Conservation (phyloP, 139 green algal genomes). For the Zygnema circumcarinatum region DNA sequence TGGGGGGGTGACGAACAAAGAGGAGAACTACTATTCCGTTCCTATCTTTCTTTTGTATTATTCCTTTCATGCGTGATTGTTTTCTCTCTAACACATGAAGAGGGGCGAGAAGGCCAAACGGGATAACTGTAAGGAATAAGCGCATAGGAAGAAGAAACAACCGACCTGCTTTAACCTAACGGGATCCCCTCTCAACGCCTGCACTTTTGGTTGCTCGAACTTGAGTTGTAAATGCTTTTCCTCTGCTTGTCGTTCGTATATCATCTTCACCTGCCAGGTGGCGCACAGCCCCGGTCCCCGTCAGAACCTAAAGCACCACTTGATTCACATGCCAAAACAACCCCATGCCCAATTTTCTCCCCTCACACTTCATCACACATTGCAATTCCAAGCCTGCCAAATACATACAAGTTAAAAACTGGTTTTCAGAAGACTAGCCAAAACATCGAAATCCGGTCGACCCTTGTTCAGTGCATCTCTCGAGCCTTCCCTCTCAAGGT, state of each 20-base stretch:
- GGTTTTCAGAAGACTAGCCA: background rate
- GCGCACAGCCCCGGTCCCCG: background rate
- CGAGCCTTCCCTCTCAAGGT: no score
- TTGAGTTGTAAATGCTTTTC: slow-evolving; percentile 56
- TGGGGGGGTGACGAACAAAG: no score
- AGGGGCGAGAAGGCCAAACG: no score
- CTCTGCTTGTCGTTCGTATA: slow-evolving; percentile 58
- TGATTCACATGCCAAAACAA: background rate
- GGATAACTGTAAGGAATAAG: background rate
- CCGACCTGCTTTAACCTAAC: slow-evolving; percentile 69
- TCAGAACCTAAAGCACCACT: background rate
- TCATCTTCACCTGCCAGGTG: slow-evolving; percentile 40
- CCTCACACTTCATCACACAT: slow-evolving; percentile 5
- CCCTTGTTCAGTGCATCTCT: no score
- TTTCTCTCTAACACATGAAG: no score
- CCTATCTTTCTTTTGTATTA: no score
- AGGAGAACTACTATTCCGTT: no score
- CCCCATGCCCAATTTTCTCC: background rate
- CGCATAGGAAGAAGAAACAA: background rate
- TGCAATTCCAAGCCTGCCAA: no score
- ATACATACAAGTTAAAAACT: no score
- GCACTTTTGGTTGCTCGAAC: background rate
- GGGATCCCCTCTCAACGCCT: slow-evolving; percentile 59
- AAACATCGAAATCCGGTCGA: no score
- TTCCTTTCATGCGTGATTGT: no score